These are phyloP conservation scores for Inga laurina DNA, from an alignment of 306 rosid genomes.

Conservation along the genomic window DNA sequence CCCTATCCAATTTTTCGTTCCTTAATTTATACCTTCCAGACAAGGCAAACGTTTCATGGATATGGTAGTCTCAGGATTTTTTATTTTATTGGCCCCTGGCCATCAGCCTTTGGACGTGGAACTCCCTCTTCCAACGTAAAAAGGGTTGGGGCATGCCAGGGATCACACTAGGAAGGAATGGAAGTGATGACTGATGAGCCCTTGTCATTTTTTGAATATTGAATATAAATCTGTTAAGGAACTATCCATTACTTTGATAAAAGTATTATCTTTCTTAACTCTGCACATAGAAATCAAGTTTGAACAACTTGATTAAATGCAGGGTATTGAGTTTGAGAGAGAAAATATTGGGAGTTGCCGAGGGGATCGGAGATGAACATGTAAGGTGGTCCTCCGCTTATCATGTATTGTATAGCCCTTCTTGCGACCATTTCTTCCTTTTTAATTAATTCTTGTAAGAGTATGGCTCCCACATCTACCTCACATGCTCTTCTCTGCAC, in stretches of 20 bases:
- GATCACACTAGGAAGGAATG: constrained; percentile 17
- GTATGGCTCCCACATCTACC: constrained; percentile 6
- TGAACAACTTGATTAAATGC: background rate
- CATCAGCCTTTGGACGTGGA: background rate
- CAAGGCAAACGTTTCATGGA: background rate
- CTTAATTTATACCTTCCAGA: background rate
- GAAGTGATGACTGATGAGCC: constrained; percentile 22
- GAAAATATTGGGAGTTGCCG: background rate
- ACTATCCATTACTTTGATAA: no score
- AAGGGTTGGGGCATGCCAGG: background rate
- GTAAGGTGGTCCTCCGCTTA: constrained; percentile 13
- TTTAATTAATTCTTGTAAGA: background rate
- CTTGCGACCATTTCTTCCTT: constrained; percentile 1
- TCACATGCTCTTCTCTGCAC: constrained; percentile 4
- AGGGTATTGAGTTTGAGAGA: constrained; percentile 12
- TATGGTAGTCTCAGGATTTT: background rate
- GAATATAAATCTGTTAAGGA: background rate
- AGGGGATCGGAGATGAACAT: constrained; percentile 17
- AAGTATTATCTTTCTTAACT: no score
- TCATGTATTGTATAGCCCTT: background rate
- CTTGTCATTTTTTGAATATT: background rate
- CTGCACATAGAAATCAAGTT: background rate
- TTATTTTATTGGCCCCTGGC: background rate
- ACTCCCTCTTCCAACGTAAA: background rate
- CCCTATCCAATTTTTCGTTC: no score